phyloP scores from a whole-genome alignment of 805 yeast genomes.

The Kodamaea jinghongensis region DNA sequence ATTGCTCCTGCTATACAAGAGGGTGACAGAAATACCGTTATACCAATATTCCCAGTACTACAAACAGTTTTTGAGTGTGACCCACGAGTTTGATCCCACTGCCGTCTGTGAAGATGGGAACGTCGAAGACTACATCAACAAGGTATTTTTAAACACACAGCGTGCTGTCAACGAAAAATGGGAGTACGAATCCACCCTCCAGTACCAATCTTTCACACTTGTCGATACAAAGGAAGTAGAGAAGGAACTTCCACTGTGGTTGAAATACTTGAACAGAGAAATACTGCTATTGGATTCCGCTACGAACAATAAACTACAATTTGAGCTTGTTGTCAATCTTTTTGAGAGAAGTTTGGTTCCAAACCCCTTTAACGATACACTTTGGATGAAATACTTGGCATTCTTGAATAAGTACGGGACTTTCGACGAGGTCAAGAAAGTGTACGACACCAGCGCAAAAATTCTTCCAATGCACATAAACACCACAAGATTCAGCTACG shows the following conservation, averaged over 20 bases:
- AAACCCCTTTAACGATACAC: slow-evolving; percentile 51
- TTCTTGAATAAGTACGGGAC: slow-evolving; percentile 32
- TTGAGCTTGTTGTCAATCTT: slow-evolving; percentile 27
- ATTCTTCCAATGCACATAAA: slow-evolving; percentile 33
- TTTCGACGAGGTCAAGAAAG: slow-evolving; percentile 32
- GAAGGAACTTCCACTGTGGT: slow-evolving; percentile 55
- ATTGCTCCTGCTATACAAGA: slow-evolving; percentile 41
- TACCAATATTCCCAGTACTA: slow-evolving; percentile 85
- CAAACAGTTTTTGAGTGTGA: slow-evolving; percentile 47
- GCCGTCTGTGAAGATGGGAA: neutral
- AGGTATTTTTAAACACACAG: slow-evolving; percentile 47
- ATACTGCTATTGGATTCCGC: too few species aligned
- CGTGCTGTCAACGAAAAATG: slow-evolving; percentile 57
- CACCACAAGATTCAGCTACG: slow-evolving; percentile 25
- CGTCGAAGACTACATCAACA: slow-evolving; percentile 41
- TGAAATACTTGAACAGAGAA: slow-evolving; percentile 56
- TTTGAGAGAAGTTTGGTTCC: slow-evolving; percentile 78
- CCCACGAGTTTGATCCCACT: slow-evolving; percentile 18
- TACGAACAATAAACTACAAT: neutral
- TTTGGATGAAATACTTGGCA: slow-evolving; percentile 69
- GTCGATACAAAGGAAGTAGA: neutral
- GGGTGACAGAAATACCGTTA: slow-evolving; percentile 59
- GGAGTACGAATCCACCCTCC: slow-evolving; percentile 54
- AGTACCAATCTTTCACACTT: slow-evolving; percentile 23
- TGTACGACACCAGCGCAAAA: slow-evolving; percentile 47